A percentile compares a stretch with the other conserved stretches of the same genome.
Evolutionary conservation across 768 basidiomycete genomes (phyloP).

Genomic region (Coprinopsis cinerea): DNA sequence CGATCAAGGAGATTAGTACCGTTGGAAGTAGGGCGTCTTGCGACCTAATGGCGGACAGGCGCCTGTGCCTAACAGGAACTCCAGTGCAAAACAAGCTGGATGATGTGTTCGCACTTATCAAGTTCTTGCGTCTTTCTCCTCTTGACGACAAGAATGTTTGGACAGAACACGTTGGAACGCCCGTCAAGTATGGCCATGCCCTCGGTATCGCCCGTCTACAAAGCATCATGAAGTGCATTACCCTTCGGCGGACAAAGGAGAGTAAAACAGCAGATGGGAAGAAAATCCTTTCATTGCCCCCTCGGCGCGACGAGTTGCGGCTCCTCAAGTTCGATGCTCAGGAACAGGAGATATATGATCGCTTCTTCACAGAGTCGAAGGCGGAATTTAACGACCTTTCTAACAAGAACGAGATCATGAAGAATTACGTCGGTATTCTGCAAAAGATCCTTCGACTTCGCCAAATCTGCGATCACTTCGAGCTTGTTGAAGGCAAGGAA

Average conservation of each 20-base stretch:
- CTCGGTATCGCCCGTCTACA: conserved; percentile 91
- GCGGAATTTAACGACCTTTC: conserved; percentile 86
- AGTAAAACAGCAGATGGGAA: conserved; percentile 75
- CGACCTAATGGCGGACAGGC: conserved; percentile 88
- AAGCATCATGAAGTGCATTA: conserved; percentile 95
- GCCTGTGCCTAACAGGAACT: conserved; percentile 94
- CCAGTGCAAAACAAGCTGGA: conserved; percentile 99
- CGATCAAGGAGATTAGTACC: conserved; percentile 93
- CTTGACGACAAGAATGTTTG: conserved; percentile 91
- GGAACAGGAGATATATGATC: conserved; percentile 83
- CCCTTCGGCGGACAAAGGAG: conserved; percentile 94
- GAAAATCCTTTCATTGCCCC: conserved; percentile 81
- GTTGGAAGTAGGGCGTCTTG: conserved; percentile 94
- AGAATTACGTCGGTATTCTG: conserved; percentile 96
- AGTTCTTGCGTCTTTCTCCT: conserved; percentile 87
- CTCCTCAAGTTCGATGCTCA: conserved; percentile 77
- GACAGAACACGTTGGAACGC: conserved; percentile 89
- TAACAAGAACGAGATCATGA: conserved; percentile 89
- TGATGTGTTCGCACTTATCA: conserved; percentile 95
- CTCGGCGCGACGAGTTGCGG: conserved; percentile 83
- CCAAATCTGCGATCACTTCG: conserved; percentile 96
- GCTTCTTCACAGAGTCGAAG: conserved; percentile 85
- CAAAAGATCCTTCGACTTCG: conserved; percentile 94
- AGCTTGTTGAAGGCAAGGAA: conserved; percentile 74
- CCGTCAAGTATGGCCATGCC: conserved; percentile 87